These are phyloP conservation scores for Penicillium sp. DNA, from an alignment of 2,329 filamentous ascomycete species.

Conservation along the genomic window DNA sequence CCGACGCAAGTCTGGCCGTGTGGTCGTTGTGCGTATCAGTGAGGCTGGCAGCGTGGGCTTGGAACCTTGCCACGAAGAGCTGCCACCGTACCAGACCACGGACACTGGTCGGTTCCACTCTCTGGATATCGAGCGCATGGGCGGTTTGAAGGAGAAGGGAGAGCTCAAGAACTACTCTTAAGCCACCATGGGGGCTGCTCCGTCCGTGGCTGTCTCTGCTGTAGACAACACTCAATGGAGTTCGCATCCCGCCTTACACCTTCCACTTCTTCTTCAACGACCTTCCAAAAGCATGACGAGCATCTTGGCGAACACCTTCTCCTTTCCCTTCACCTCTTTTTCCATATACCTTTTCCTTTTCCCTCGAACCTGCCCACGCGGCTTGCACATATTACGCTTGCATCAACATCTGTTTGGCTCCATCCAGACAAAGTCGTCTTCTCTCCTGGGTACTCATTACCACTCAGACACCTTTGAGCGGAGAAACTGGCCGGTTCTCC, in stretches of 20 bases:
- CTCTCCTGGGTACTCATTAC: neutral
- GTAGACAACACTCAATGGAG: neutral
- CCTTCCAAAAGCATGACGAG: slow-evolving; percentile 37
- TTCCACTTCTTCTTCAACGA: slow-evolving; percentile 29
- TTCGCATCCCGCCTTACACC: neutral
- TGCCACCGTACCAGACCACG: slow-evolving; percentile 87
- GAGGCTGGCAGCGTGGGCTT: slow-evolving; percentile 83
- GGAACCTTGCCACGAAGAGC: slow-evolving; percentile 76
- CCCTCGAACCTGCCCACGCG: slow-evolving; percentile 19
- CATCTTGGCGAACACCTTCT: slow-evolving; percentile 29
- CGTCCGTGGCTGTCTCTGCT: neutral
- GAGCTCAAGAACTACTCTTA: slow-evolving; percentile 41
- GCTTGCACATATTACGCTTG: slow-evolving; percentile 37
- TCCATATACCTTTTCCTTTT: slow-evolving; percentile 30
- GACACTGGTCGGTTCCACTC: slow-evolving; percentile 82
- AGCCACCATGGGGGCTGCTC: neutral
- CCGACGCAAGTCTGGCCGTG: slow-evolving; percentile 78
- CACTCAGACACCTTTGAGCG: neutral
- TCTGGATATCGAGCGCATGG: slow-evolving; percentile 91
- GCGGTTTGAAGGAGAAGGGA: slow-evolving; percentile 90
- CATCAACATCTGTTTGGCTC: slow-evolving; percentile 15
- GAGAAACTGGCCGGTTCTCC: neutral
- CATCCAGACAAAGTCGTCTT: slow-evolving; percentile 5
- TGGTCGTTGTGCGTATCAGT: slow-evolving; percentile 88
- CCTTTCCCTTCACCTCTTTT: slow-evolving; percentile 15